Evolutionary conservation across 2,329 filamentous ascomycete genomes (phyloP).

Genomic region (Neocucurbitaria cava): DNA sequence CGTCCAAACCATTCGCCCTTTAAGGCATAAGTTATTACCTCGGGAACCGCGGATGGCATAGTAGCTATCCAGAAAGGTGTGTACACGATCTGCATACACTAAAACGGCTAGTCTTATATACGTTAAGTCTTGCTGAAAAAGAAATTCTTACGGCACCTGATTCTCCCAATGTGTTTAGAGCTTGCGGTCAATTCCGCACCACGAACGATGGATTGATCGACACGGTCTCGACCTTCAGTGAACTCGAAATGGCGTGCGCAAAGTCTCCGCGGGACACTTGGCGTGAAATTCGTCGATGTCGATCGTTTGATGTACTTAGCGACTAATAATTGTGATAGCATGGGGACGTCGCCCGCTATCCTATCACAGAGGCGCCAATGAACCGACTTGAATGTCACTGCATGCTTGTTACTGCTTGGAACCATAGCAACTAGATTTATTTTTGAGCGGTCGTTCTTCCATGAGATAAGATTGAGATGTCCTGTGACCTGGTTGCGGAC

Average conservation of each 20-base stretch:
- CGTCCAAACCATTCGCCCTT: too few relatives aligned
- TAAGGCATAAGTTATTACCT: too few relatives aligned
- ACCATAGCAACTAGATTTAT: too few relatives aligned
- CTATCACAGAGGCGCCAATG: too few relatives aligned
- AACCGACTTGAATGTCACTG: too few relatives aligned
- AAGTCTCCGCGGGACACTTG: too few relatives aligned
- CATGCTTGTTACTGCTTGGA: background rate
- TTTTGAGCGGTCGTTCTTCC: background rate
- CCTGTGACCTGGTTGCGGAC: background rate
- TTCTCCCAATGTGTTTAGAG: background rate
- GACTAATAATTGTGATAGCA: background rate
- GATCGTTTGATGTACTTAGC: background rate
- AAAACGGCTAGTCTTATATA: background rate
- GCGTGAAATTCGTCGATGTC: background rate
- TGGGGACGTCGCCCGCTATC: background rate
- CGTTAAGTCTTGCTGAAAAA: background rate
- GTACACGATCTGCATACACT: too few relatives aligned
- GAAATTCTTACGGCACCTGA: too few relatives aligned
- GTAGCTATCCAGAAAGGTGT: too few relatives aligned
- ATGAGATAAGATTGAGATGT: background rate
- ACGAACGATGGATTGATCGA: background rate
- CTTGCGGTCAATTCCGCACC: background rate
- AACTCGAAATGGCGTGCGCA: background rate
- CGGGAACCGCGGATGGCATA: too few relatives aligned
- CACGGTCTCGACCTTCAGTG: background rate